Evolutionary conservation across 2,329 filamentous ascomycete species (phyloP), one percentile per base, ranked within the genome.

Genomic region (Alternaria sp.): DNA sequence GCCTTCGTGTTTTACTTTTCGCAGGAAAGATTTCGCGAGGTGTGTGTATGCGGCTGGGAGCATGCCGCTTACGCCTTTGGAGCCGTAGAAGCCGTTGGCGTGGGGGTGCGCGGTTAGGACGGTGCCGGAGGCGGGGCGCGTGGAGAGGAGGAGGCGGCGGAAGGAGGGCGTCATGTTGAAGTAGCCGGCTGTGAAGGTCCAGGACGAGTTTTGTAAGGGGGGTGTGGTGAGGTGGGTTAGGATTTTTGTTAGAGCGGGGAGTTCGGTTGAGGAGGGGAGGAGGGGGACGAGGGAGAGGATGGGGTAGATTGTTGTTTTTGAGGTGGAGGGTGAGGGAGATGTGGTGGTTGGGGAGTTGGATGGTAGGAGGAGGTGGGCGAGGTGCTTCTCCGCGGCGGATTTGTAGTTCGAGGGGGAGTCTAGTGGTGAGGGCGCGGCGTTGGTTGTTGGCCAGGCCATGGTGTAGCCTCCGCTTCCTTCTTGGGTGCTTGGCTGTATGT

Each of bases 101-200:
- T 93, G 90, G 0, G 95, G 96, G 1, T 93, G 93, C 2, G 96
- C 96, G 0, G 96, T 97, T 58, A 99, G 90, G 21, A 99, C 92
- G 0, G 91, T 94, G 64, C 93, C 96, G 45, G 85, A 85, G 1
- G 82, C 80, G 0, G 90, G 91, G 1, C 89, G 87, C 0, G 93
- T 93, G 7, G 86, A 84, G 30, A 99, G 88, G 0, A 99, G 85
- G 1, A 97, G 87, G 43, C 90, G 87, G 3, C 92, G 94, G 19
- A 98, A 87, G 5, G 90, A 89, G 0, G 93, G 91, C 7, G 93
- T 93, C 59, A 97, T 97, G 82, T 99, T 99, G 83, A 99, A 99
- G 82, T 99, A 99, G 56, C 96, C 96, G 0, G 96, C 96, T 1
- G 96, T 98, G 79, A 99, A 98, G 0, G 93, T 96, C 96, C 96